Evolutionary conservation across 2,329 filamentous ascomycete species (phyloP), one percentile per base, ranked within the genome.

Genomic region (Tolypocladium guangdongense): DNA sequence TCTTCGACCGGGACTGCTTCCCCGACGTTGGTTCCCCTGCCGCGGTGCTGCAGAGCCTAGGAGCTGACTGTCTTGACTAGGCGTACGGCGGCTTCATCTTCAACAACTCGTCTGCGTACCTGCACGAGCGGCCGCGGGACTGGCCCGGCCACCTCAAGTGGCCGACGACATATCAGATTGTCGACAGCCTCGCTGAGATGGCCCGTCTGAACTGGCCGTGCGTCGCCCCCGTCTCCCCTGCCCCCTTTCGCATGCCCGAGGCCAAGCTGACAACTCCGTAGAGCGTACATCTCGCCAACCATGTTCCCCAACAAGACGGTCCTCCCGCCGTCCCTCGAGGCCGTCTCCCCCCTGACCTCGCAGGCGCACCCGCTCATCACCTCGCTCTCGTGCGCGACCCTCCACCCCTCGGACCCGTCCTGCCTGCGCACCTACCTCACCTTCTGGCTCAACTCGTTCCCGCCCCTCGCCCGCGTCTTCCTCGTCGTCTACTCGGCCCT

Each of bases 371-470:
- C 92, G 1, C 83, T 90, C 43, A 92, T 95, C 66, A 84, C 81
- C 11, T 86, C 84, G 30, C 81, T 96, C 22, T 92, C 90, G 45
- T 99, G 93, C 71, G 92, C 92, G 1, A 79, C 92, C 2, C 81
- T 97, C 2, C 92, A 99, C 66, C 91, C 92, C 0, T 77, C 81
- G 20, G 88, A 95, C 62, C 91, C 92, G 1, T 95, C 88, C 20
- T 99, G 92, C 68, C 79, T 86, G 38, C 87, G 88, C 33, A 95
- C 89, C 3, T 95, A 91, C 66, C 73, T 96, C 47, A 88, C 88
- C 56, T 95, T 93, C 71, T 92, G 88, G 81, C 82, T 96, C 54
- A 81, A 82, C 53, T 86, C 89, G 1, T 93, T 96, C 68, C 90
- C 91, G 0, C 76, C 80, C 1, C 74, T 96, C 32, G 83, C 86